Base-by-base conservation (phyloP, 2,329 filamentous ascomycete species). In the Talaromyces sp. region DNA sequence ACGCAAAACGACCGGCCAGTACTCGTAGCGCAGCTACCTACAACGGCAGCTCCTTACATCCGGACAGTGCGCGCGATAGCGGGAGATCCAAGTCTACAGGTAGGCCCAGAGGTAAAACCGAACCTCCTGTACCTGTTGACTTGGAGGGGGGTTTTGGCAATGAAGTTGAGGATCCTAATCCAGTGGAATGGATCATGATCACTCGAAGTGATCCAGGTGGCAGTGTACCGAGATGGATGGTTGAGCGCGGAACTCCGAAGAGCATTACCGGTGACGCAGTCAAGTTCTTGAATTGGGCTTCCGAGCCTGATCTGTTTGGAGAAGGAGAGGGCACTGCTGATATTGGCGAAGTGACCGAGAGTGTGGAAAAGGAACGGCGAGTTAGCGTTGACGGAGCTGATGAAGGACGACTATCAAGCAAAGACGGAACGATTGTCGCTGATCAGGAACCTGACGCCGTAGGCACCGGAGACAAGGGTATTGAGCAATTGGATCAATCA, bases 151-250 rank as follows among this genome's bases (percentile, higher is more conserved):
- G 31, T 34, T 29, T 10, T n/a, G 58, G 36, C 59, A 65, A 36
- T 36, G 58, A 54, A 27, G 7, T 15, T 58, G 58, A 59, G 22
- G 66, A 74, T 0, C 76, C 79, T 8, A 89, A 89, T 69, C 87
- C 88, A 0, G 84, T 97, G 1, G 93, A 97, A 76, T 97, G 93
- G 93, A 86, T 95, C 67, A 97, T 97, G 93, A 87, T 96, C 19
- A 96, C 92, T 1, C 85, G 93, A 58, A 94, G 91, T 75, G 92
- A 97, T 71, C 92, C 93, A 2, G 93, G 93, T 11, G 93, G 93
- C 61, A 94, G 88, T 66, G 93, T 97, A 19, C 93, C 93, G 1
- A 86, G 91, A 15, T 96, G 95, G 78, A 89, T 97, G 84, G 91
- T 96, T n/a, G 93, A 96, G 72, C 88, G 91, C 74, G 91, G 91